Base-by-base conservation (phyloP, 2,329 filamentous ascomycete species). In the Sporothrix euskadiensis region DNA sequence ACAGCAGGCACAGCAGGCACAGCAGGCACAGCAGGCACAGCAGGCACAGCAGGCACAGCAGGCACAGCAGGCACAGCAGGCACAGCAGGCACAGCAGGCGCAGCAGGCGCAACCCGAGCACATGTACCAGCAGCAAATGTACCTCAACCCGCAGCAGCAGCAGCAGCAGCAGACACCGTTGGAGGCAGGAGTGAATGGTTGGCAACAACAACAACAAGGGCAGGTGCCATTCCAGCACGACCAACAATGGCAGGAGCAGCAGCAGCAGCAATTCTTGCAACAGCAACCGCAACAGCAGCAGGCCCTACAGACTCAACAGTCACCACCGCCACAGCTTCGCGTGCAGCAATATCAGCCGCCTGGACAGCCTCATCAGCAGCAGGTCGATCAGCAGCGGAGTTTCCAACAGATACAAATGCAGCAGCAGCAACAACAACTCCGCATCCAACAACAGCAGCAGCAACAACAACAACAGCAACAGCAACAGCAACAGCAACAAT, bases 261-360 rank as follows among this genome's bases (percentile, higher is more conserved):
- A 52, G 16, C 52, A 41, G 8, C 41, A n/a, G 3, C 35, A 22
- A 12, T 39, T 49, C 10, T n/a, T 44, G 14, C 41, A 22, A 14
- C 26, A 66, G 22, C 57, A 65, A 41, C 65, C 69, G 4, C 72
- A 71, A 4, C 73, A 73, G 12, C 79, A 79, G 30, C 77, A 77
- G 61, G 77, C 76, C 12, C 76, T 75, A 14, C 80, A 77, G 76
- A 72, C 76, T 19, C 49, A 76, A 44, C 77, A 77, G 19, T 75
- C 59, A 32, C 30, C 59, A n/a, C 41, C 26, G 8, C 70, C 71
- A 3, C 69, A 70, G 44, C 69, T 72, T 14, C 59, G 9, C 19
- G 44, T 72, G 0, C 69, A 68, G 19, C 57, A 54, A 5, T 63
- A 73, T 5, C 71, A 71, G 35, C 49, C 22, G 16, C 41, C 39